These are phyloP conservation scores for Prunus kanzakura DNA, from an alignment of 306 rosid genomes.

Conservation along the genomic window DNA sequence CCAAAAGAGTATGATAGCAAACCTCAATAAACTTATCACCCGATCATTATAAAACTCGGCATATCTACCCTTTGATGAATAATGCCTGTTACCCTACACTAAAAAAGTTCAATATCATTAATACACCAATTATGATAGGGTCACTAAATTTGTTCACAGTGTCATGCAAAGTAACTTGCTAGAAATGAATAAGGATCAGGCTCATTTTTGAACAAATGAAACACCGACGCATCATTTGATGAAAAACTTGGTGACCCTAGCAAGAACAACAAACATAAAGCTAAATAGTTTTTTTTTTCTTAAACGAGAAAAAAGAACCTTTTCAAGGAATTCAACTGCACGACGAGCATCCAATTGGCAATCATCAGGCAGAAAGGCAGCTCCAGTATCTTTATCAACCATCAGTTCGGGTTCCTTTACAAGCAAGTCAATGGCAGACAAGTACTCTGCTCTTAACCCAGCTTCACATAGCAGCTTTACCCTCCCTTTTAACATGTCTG, in stretches of 20 bases:
- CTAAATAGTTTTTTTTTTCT: neutral
- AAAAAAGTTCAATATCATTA: neutral
- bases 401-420: constrained; percentile 65
- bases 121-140: neutral
- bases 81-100: constrained; percentile 58
- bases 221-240: too few species aligned
- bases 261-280: neutral
- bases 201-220: neutral
- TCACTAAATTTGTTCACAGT: neutral
- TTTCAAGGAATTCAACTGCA: constrained; percentile 53
- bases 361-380: constrained; percentile 80
- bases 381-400: constrained; percentile 56
- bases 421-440: constrained; percentile 56
- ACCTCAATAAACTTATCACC: constrained; percentile 72
- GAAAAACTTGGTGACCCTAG: neutral
- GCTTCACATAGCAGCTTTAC: constrained; percentile 56
- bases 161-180: neutral
- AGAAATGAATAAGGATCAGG: neutral
- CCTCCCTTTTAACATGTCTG: constrained; percentile 51
- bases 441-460: constrained; percentile 68
- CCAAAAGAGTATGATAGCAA: constrained; percentile 15
- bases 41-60: constrained; percentile 77
- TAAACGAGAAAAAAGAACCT: constrained; percentile 37
- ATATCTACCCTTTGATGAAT: constrained; percentile 64
- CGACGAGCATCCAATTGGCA: constrained; percentile 81